A percentile compares a stretch with the other conserved stretches of the same genome.
phyloP scores from a whole-genome alignment of 768 basidiomycete species.

The Terana coerulea region DNA sequence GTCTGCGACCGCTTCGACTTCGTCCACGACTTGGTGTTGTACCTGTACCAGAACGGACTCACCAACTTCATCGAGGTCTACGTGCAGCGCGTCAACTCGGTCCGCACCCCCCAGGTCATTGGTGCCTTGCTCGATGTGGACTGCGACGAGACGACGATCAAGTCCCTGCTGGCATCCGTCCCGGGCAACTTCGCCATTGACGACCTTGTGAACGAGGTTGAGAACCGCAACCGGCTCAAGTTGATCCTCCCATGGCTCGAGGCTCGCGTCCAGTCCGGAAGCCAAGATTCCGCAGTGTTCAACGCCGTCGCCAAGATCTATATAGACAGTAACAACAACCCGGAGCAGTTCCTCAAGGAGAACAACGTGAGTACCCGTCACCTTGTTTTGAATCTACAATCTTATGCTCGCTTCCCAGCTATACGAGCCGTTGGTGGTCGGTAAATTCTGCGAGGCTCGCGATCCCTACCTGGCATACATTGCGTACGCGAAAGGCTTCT shows the following conservation, averaged over 20 bases:
- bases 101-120: slow-evolving; percentile 94
- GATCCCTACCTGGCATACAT: slow-evolving; percentile 99
- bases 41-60: slow-evolving; percentile 96
- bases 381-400: neutral
- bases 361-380: slow-evolving; percentile 71
- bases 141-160: slow-evolving; percentile 95
- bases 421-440: slow-evolving; percentile 95
- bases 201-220: slow-evolving; percentile 95
- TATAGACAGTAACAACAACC: slow-evolving; percentile 98
- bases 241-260: slow-evolving; percentile 98
- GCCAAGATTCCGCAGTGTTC: slow-evolving; percentile 90
- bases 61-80: slow-evolving; percentile 99
- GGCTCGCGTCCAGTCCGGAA: slow-evolving; percentile 87
- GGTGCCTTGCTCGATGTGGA: slow-evolving; percentile 97
- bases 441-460: slow-evolving; percentile 98
- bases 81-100: slow-evolving; percentile 96
- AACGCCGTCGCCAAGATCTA: slow-evolving; percentile 98
- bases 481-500: slow-evolving; percentile 98
- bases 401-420: slow-evolving; percentile 44
- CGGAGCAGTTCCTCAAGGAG: slow-evolving; percentile 96
- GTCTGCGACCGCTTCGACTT: slow-evolving; percentile 99
- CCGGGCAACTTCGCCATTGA: slow-evolving; percentile 98
- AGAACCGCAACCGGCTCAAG: slow-evolving; percentile 93
- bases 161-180: slow-evolving; percentile 88
- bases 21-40: slow-evolving; percentile 97